Conservation (phyloP, 495 filamentous ascomycete species). For the Echria macrotheca region DNA sequence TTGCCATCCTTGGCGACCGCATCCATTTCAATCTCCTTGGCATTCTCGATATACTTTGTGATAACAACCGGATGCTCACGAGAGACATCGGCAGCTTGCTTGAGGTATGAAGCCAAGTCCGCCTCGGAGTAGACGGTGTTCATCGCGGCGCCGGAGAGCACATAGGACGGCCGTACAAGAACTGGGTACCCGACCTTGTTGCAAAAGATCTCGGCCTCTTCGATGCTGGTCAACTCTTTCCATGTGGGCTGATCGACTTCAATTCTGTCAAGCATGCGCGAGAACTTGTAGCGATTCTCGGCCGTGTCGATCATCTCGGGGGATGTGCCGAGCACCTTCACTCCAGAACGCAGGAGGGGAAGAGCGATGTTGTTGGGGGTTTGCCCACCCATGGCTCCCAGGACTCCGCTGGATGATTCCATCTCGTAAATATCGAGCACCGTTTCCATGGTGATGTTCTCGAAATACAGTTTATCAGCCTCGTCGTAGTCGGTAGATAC, state of each 20-base stretch:
- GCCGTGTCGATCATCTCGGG: constrained; percentile 98
- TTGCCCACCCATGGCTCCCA: constrained; percentile 97
- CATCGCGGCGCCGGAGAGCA: constrained; percentile 96
- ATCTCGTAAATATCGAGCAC: constrained; percentile 93
- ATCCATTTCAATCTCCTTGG: constrained; percentile 96
- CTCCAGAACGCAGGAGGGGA: constrained; percentile 78
- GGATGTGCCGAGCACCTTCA: constrained; percentile 89
- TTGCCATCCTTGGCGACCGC: constrained; percentile 84
- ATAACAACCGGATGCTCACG: constrained; percentile 96
- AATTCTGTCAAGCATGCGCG: constrained; percentile 91
- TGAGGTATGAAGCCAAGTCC: constrained; percentile 82
- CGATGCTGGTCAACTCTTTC: constrained; percentile 90
- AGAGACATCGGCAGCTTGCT: constrained; percentile 85
- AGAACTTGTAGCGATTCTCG: constrained; percentile 98
- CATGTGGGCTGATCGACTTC: constrained; percentile 95
- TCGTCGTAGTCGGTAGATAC: constrained; percentile 96
- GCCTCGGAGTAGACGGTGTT: constrained; percentile 87
- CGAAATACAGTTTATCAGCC: constrained; percentile 91
- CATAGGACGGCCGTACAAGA: constrained; percentile 89
- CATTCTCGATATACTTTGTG: constrained; percentile 96
- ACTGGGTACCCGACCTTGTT: constrained; percentile 84
- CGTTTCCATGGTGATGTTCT: constrained; percentile 94
- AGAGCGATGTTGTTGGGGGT: constrained; percentile 98
- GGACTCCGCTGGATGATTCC: constrained; percentile 81
- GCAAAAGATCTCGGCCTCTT: constrained; percentile 81